A percentile compares a stretch with the other conserved stretches of the same genome.
These are phyloP conservation scores for Tetracladium maxilliforme DNA, from an alignment of 2,329 filamentous ascomycete genomes.

Conservation along the genomic window DNA sequence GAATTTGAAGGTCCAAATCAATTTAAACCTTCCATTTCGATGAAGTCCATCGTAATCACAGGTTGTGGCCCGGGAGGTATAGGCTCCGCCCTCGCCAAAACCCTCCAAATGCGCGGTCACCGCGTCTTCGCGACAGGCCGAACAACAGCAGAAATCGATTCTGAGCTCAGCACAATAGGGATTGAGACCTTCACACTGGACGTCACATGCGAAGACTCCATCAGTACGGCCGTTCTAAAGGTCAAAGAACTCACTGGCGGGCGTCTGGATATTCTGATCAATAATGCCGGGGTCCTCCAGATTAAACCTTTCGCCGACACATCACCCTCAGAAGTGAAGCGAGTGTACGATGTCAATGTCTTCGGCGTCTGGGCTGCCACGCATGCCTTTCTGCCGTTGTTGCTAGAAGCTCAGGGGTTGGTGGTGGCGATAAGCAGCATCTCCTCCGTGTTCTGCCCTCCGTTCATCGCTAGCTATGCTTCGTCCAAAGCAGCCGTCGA, in stretches of 20 bases:
- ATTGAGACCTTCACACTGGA: constrained; percentile 24
- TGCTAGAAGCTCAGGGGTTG: constrained; percentile 10
- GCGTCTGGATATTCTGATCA: constrained; percentile 25
- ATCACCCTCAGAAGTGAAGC: constrained; percentile 13
- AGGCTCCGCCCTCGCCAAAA: constrained; percentile 19
- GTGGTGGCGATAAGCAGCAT: constrained; percentile 14
- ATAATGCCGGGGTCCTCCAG: constrained; percentile 22
- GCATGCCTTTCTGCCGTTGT: constrained; percentile 13
- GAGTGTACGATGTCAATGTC: constrained; percentile 16
- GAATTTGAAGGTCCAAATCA: too few relatives aligned
- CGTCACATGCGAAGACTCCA: constrained; percentile 19
- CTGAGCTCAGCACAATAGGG: constrained; percentile 7
- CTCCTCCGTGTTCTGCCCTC: too few relatives aligned
- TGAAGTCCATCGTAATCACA: constrained; percentile 18
- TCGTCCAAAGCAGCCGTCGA: too few relatives aligned
- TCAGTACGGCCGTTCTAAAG: constrained; percentile 13
- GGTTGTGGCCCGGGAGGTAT: constrained; percentile 22
- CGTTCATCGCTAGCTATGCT: too few relatives aligned
- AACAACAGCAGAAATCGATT: constrained; percentile 14
- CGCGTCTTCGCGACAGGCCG: constrained; percentile 22
- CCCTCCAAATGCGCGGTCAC: constrained; percentile 17
- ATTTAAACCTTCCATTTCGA: constrained; percentile 1
- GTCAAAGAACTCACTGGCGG: constrained; percentile 18
- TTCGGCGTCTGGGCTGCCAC: constrained; percentile 12
- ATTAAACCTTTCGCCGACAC: constrained; percentile 16